Percentiles rank a stretch among this genome's conserved stretches.
Conservation (phyloP, 768 basidiomycete species). For the Kwoniella sp. region DNA sequence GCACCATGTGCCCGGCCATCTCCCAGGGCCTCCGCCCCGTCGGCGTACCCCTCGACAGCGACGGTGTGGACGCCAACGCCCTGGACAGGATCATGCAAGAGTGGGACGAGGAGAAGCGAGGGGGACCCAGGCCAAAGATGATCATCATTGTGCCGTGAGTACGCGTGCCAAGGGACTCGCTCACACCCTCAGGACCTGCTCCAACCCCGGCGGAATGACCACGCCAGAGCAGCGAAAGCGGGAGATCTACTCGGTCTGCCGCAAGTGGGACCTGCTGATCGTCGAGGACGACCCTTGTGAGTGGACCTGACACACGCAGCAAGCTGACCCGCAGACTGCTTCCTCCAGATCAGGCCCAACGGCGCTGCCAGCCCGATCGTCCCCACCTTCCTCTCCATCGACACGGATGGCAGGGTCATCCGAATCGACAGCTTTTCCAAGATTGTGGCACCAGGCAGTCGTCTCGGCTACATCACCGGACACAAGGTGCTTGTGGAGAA, state of each 20-base stretch:
- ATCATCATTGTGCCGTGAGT: conserved; percentile 19
- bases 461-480: conserved; percentile 36
- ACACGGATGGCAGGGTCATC: conserved; percentile 39
- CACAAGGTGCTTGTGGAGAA: conserved; percentile 25
- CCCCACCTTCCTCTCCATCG: conserved; percentile 37
- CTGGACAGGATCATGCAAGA: conserved; percentile 59
- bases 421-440: conserved; percentile 42
- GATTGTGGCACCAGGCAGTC: conserved; percentile 38
- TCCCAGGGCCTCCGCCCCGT: conserved; percentile 49
- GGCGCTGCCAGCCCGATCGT: conserved; percentile 30
- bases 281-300: conserved; percentile 66
- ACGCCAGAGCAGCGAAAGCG: conserved; percentile 62
- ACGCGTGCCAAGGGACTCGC: background rate
- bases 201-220: conserved; percentile 76
- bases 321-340: conserved; percentile 46
- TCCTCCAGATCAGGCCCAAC: conserved; percentile 41
- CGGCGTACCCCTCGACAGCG: conserved; percentile 61
- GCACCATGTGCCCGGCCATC: conserved; percentile 54
- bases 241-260: conserved; percentile 70
- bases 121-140: conserved; percentile 57
- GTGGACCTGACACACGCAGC: conserved; percentile 26
- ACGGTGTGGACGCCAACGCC: conserved; percentile 61
- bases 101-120: conserved; percentile 62
- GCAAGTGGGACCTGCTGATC: conserved; percentile 70
- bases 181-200: conserved; percentile 49